Conservation (phyloP, 768 basidiomycete genomes). For the Pleurotus djamor region DNA sequence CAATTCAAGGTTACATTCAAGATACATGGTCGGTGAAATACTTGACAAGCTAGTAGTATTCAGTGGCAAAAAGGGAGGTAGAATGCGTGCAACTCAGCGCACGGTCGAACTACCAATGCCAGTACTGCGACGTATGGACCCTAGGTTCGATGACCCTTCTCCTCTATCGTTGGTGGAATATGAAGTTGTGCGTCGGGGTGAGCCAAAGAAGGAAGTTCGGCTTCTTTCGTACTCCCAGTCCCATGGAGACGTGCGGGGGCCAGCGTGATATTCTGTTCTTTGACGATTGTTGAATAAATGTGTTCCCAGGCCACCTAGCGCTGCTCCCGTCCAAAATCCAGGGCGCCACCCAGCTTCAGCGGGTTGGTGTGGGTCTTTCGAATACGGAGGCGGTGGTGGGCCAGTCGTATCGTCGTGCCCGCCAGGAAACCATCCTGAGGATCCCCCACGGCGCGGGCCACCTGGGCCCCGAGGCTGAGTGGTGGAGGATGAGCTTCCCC, state of each 20-base stretch:
- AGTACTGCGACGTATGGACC: conserved; percentile 72
- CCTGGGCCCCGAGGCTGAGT: conserved; percentile 27
- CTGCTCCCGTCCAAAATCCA: conserved; percentile 87
- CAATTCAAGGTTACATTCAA: not conserved
- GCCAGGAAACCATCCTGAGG: conserved; percentile 52
- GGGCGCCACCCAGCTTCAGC: conserved; percentile 46
- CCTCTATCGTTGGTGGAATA: conserved; percentile 48
- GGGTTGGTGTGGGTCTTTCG: conserved; percentile 28
- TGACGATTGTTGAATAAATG: conserved; percentile 44
- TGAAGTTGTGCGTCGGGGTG: conserved; percentile 20
- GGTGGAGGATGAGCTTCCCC: conserved; percentile 19
- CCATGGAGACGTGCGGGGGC: conserved; percentile 31
- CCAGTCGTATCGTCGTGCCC: conserved; percentile 33
- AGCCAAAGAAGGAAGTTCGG: conserved; percentile 24
- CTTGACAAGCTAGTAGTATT: too few relatives aligned
- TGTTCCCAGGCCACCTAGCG: conserved; percentile 68
- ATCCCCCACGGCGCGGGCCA: conserved; percentile 30
- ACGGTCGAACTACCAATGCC: conserved; percentile 79
- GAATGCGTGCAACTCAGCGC: not conserved
- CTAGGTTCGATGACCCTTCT: conserved; percentile 69
- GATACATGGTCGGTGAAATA: not conserved
- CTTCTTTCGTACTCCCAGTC: conserved; percentile 58
- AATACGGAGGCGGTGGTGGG: conserved; percentile 60
- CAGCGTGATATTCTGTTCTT: conserved; percentile 16
- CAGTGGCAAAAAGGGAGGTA: not conserved